Evolutionary conservation across 2,329 filamentous ascomycete species (phyloP).

Genomic region (Aspergillus pseudoviridinutans): DNA sequence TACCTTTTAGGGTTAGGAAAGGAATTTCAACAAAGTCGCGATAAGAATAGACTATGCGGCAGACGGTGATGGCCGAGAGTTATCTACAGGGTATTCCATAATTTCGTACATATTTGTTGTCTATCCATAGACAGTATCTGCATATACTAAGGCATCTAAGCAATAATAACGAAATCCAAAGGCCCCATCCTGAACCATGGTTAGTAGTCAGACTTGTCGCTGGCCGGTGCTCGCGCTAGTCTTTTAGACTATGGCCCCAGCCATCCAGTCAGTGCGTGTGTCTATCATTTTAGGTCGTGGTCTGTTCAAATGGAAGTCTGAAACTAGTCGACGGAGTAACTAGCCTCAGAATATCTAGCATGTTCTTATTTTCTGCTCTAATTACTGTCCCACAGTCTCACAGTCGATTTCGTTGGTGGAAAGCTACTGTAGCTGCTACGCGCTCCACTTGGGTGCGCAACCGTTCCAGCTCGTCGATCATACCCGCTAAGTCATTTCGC

Average conservation of each 20-base stretch:
- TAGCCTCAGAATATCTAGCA: not conserved
- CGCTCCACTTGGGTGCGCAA: conserved; percentile 34
- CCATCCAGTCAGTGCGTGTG: conserved; percentile 13
- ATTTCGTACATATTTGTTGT: not conserved
- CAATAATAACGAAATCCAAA: not conserved
- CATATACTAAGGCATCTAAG: not conserved
- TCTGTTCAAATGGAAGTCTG: not conserved
- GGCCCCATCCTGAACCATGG: not conserved
- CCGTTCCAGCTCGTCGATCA: conserved; percentile 34
- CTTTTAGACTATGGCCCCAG: conserved; percentile 8
- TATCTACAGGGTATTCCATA: not conserved
- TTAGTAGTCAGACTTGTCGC: not conserved
- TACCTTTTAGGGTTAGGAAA: not conserved
- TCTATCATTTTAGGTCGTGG: conserved; percentile 8
- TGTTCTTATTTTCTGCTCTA: not conserved
- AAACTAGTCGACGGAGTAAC: not conserved
- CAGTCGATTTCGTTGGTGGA: conserved; percentile 18
- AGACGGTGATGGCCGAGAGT: too few species aligned
- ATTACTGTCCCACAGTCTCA: conserved; percentile 1
- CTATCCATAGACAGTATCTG: not conserved
- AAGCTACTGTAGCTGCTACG: conserved; percentile 24
- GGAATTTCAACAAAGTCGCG: not conserved
- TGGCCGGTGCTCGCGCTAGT: conserved; percentile 13
- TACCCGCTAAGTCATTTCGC: conserved; percentile 25
- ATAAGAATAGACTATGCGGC: not conserved